Conservation (phyloP, 345 rosid genomes). For the Lepidium sativum region DNA sequence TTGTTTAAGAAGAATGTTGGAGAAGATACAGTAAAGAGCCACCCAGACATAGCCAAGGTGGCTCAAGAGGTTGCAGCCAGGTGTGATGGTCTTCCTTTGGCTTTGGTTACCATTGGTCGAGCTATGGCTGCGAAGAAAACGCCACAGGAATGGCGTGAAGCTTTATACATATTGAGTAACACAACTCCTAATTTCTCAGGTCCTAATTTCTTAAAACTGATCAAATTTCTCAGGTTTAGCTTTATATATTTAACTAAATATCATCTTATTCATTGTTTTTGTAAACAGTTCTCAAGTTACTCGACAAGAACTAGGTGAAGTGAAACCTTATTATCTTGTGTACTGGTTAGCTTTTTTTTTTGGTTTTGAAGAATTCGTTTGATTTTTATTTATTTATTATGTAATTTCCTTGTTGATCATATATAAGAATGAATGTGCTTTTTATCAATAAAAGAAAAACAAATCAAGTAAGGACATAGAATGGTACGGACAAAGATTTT, state of each 20-base stretch:
- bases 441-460: neutral
- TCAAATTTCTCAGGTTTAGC: too few species aligned
- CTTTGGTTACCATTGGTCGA: conserved; percentile 31
- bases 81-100: conserved; percentile 31
- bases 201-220: neutral
- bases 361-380: neutral
- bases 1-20: conserved; percentile 32
- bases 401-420: neutral
- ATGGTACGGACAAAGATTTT: neutral
- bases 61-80: conserved; percentile 25
- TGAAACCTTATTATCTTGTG: too few species aligned
- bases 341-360: too few species aligned
- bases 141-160: conserved; percentile 26
- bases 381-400: neutral
- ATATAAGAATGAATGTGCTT: conserved; percentile 9
- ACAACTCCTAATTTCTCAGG: conserved; percentile 34
- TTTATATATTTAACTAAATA: neutral
- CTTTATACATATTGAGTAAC: conserved; percentile 28
- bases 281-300: conserved; percentile 28
- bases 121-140: conserved; percentile 33
- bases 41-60: conserved; percentile 24
- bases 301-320: conserved; percentile 29
- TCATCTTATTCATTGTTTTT: neutral
- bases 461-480: neutral
- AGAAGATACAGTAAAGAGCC: conserved; percentile 18